Conservation (phyloP, 768 basidiomycete genomes). For the Nevesoporus exiguus region DNA sequence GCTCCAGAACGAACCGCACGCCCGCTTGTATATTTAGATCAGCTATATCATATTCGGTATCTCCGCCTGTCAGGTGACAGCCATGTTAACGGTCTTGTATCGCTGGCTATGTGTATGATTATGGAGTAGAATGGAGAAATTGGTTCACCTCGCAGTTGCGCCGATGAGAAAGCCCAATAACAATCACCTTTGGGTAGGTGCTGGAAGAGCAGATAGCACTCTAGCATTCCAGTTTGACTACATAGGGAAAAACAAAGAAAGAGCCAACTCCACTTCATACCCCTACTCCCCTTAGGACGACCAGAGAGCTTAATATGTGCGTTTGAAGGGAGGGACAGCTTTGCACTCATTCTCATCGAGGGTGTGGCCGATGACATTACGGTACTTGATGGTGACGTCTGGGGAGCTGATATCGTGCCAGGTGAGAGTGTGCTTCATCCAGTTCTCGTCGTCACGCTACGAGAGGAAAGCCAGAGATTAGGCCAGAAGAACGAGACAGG, state of each 20-base stretch:
- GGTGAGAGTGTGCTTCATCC: constrained; percentile 97
- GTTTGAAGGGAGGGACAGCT: constrained; percentile 95
- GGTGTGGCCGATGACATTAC: constrained; percentile 78
- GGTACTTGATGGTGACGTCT: constrained; percentile 87
- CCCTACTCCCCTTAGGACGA: not conserved
- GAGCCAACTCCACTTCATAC: constrained; percentile 6
- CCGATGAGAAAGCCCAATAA: not conserved
- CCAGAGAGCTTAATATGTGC: constrained; percentile 62
- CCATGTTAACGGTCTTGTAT: not conserved
- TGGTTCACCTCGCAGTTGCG: not conserved
- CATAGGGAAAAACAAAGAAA: constrained; percentile 2
- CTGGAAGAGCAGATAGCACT: constrained; percentile 10
- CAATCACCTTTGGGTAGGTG: not conserved
- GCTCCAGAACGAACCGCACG: not conserved
- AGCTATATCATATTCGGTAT: not conserved
- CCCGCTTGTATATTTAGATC: not conserved
- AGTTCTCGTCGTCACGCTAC: constrained; percentile 86
- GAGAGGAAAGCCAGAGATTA: constrained; percentile 1
- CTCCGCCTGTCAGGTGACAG: not conserved
- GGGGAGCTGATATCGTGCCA: constrained; percentile 77
- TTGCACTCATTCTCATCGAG: constrained; percentile 98
- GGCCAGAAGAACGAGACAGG: not conserved
- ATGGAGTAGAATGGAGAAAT: not conserved
- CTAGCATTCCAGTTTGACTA: constrained; percentile 7
- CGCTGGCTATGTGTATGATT: not conserved